These are phyloP conservation scores for Karstenula rhodostoma DNA, from an alignment of 2,329 filamentous ascomycete species.

Conservation along the genomic window DNA sequence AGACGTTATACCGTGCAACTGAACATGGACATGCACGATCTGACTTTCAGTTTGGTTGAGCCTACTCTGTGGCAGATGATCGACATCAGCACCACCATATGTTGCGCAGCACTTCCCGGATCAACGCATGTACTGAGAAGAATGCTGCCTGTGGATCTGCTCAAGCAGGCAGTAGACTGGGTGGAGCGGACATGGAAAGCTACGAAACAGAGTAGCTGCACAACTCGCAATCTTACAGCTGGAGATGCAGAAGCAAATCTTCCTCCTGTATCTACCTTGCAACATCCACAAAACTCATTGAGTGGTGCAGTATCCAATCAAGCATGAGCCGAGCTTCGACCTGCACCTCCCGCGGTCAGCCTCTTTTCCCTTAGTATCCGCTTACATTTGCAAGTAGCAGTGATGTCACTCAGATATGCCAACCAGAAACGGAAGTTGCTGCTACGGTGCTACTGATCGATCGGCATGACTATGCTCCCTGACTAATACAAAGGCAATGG, in stretches of 20 bases:
- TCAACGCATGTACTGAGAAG: slow-evolving; percentile 12
- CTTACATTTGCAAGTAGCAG: too few relatives aligned
- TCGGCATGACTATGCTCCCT: too few relatives aligned
- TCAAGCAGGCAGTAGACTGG: background rate
- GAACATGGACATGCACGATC: background rate
- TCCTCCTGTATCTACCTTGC: background rate
- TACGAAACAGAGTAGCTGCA: background rate
- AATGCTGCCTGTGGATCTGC: slow-evolving; percentile 10
- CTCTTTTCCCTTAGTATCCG: too few relatives aligned
- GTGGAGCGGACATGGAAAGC: background rate
- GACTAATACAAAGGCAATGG: too few relatives aligned
- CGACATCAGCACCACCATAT: slow-evolving; percentile 12
- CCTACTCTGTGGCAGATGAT: slow-evolving; percentile 14
- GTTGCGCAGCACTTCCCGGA: slow-evolving; percentile 15
- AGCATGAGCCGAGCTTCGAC: too few relatives aligned
- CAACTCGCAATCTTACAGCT: background rate
- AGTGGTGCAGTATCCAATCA: too few relatives aligned
- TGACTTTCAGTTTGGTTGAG: slow-evolving; percentile 11
- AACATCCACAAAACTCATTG: too few relatives aligned
- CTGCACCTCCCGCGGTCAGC: too few relatives aligned
- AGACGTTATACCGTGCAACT: slow-evolving; percentile 13
- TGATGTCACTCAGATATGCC: too few relatives aligned
- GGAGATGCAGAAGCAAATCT: background rate
- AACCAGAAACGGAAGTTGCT: too few relatives aligned
- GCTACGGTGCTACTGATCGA: too few relatives aligned